phyloP scores from a whole-genome alignment of 1,284 basidiomycete genomes.

The Ustilago tritici region DNA sequence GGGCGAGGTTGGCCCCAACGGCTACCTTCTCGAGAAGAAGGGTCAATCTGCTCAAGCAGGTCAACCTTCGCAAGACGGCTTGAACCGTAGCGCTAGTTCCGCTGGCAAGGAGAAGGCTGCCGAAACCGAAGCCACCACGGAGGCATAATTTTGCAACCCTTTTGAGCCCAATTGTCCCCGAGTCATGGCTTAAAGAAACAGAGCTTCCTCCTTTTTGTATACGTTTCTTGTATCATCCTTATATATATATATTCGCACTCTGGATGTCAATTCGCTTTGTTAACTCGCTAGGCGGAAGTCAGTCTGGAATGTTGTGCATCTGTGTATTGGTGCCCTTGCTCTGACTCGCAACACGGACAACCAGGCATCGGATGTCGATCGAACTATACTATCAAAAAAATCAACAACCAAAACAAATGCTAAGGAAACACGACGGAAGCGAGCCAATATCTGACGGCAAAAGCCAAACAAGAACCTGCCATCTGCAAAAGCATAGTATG shows the following conservation, averaged over 20 bases:
- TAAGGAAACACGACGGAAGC: slow-evolving; percentile 61
- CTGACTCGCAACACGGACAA: neutral
- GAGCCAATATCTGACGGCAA: slow-evolving; percentile 64
- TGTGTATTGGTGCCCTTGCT: too few relatives aligned
- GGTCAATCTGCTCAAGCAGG: slow-evolving; percentile 52
- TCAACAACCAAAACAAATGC: too few relatives aligned
- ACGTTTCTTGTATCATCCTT: slow-evolving; percentile 11
- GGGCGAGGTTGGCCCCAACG: slow-evolving; percentile 74
- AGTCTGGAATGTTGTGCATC: too few relatives aligned
- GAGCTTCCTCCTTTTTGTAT: neutral
- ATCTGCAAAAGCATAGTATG: slow-evolving; percentile 60
- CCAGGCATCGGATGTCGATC: neutral
- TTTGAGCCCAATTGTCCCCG: neutral
- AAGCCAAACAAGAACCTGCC: slow-evolving; percentile 55
- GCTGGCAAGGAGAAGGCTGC: slow-evolving; percentile 56
- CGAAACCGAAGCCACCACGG: slow-evolving; percentile 46
- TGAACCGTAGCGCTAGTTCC: slow-evolving; percentile 48
- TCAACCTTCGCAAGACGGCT: slow-evolving; percentile 59
- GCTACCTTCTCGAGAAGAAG: slow-evolving; percentile 76
- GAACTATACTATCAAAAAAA: neutral
- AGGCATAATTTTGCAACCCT: slow-evolving; percentile 25
- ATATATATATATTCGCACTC: neutral
- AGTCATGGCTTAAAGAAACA: slow-evolving; percentile 7
- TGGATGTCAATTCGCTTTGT: slow-evolving; percentile 25
- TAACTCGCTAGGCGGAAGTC: neutral